A percentile compares a stretch with the other conserved stretches of the same genome.
Conservation (phyloP, 345 rosid genomes). For the Cardamine chenopodiifolia region DNA sequence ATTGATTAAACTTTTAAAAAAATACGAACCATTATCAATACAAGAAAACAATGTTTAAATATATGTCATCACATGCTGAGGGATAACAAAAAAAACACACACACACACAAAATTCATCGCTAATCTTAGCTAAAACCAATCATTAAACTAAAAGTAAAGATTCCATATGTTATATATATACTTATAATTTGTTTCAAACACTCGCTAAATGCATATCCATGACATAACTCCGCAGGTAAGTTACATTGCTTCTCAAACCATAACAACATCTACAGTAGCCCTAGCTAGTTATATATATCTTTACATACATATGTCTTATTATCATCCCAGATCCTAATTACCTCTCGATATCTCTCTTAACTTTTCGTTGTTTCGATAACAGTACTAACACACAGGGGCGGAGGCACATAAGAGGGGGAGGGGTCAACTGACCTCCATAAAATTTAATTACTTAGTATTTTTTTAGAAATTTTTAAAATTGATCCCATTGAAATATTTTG, state of each 20-base stretch:
- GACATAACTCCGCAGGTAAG: slow-evolving; percentile 23
- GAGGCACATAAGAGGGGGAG: too few relatives aligned
- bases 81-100: background rate
- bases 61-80: slow-evolving; percentile 7
- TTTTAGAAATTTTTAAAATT: too few relatives aligned
- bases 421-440: too few relatives aligned
- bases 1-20: background rate
- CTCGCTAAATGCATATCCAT: slow-evolving; percentile 24
- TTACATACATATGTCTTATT: slow-evolving; percentile 39
- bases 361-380: background rate
- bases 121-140: slow-evolving; percentile 7
- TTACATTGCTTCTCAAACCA: slow-evolving; percentile 39
- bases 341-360: background rate
- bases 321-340: slow-evolving; percentile 19
- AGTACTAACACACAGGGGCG: slow-evolving; percentile 54
- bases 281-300: slow-evolving; percentile 33
- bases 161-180: background rate
- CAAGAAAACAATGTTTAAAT: background rate
- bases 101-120: background rate
- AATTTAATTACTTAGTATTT: too few relatives aligned
- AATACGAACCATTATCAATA: background rate
- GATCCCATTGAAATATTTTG: too few relatives aligned
- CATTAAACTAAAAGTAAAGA: background rate
- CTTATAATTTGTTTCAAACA: slow-evolving; percentile 11
- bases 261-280: slow-evolving; percentile 18